Conservation (phyloP, 495 filamentous ascomycete genomes). For the Cercophora scortea region DNA sequence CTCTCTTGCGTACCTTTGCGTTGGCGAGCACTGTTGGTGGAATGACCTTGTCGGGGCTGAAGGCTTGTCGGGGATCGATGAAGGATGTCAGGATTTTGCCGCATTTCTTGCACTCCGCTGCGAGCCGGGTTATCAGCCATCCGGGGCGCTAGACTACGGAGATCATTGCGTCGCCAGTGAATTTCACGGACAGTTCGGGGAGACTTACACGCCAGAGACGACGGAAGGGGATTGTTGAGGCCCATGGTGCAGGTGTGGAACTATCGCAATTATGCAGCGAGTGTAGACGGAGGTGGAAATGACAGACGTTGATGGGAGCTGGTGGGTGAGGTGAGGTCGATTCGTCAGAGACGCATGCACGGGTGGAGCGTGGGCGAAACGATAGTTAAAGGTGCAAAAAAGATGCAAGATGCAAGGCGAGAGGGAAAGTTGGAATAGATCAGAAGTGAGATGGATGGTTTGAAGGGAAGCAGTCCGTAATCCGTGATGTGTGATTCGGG, state of each 20-base stretch:
- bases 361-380: too few relatives aligned
- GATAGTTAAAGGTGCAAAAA: too few relatives aligned
- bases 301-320: background rate
- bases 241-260: constrained; percentile 30
- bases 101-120: constrained; percentile 84
- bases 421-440: too few relatives aligned
- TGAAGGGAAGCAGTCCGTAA: too few relatives aligned
- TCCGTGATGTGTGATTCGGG: too few relatives aligned
- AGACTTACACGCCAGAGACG: constrained; percentile 50
- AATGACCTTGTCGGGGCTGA: constrained; percentile 96
- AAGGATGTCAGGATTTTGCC: constrained; percentile 93
- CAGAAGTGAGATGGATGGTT: too few relatives aligned
- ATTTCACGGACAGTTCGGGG: constrained; percentile 10
- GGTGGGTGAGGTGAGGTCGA: background rate
- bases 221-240: constrained; percentile 52
- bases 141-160: background rate
- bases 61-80: constrained; percentile 86
- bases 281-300: constrained; percentile 1
- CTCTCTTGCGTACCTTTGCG: constrained; percentile 62
- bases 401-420: too few relatives aligned
- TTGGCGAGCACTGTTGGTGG: constrained; percentile 82
- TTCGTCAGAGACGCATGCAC: too few relatives aligned
- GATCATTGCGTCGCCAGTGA: background rate
- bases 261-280: background rate
- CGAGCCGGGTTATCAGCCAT: constrained; percentile 1